Evolutionary conservation across 2,329 filamentous ascomycete genomes (phyloP), one percentile per base, ranked within the genome.

Genomic region (Cladobotryum mycophilum): DNA sequence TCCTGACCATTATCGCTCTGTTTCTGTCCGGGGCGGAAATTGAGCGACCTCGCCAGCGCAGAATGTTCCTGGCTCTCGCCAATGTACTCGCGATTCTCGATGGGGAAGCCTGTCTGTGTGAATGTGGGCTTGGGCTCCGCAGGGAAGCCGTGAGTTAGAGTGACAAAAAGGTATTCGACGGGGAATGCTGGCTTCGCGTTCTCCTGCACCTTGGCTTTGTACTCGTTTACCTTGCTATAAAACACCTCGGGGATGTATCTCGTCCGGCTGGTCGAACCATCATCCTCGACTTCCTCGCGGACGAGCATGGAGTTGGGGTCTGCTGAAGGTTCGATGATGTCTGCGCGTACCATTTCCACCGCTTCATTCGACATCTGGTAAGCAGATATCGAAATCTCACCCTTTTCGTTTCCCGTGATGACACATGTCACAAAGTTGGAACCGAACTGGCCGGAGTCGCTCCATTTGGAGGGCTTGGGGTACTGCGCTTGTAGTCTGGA

Each of bases 201-300:
- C 68, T 97, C 89, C 66, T 96, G 93, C 7, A 97, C 93, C 60
- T 92, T 96, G 56, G 87, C 89, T 34, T 91, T 91, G 64, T 99
- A 96, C 67, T 99, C 92, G 68, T 99, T 99, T 69, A 96, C 89
- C 59, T 82, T 85, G 55, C 92, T 84, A 72, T 95, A 99, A 70
- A 97, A 99, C 4, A 99, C 92, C 63, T 99, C 93, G 1, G 93
- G 93, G 18, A 99, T 95, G 64, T 99, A 99, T 60, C 91, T 81
- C 20, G 86, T 84, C 50, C 82, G 83, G 65, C 79, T 85, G 45
- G 70, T 75, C 49, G 73, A 82, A 58, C 75, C 82, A 56, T 90
- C 86, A 47, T 91, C 87, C 60, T 96, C 90, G 53, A 92, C 88
- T 64, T 97, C 92, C 20, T 88, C 86, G 55, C 91, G 89, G 4